Percentiles rank a stretch among this genome's conserved stretches.
These are phyloP conservation scores for Candida namnaoensis DNA, from an alignment of 805 yeast species.

Conservation along the genomic window DNA sequence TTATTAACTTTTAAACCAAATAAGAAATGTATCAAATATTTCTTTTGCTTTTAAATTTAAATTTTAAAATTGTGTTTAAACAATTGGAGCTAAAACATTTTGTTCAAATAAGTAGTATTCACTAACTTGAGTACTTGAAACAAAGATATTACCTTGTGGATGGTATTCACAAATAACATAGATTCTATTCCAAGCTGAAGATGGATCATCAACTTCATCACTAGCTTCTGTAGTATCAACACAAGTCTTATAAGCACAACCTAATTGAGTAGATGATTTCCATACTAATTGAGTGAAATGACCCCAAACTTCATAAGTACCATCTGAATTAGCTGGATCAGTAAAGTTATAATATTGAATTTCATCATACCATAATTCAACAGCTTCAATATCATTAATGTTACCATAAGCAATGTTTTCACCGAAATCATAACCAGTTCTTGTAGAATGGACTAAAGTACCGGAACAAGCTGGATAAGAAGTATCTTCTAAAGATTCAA, in stretches of 20 bases:
- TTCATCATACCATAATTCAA: slow-evolving; percentile 72
- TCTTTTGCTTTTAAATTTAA: no score
- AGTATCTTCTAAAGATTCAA: slow-evolving; percentile 28
- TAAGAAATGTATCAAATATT: no score
- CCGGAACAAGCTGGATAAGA: slow-evolving; percentile 52
- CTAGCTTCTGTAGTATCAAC: slow-evolving; percentile 7
- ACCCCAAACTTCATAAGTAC: slow-evolving; percentile 43
- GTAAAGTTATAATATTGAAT: slow-evolving; percentile 44
- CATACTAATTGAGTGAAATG: slow-evolving; percentile 77
- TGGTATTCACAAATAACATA: slow-evolving; percentile 67
- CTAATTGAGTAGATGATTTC: slow-evolving; percentile 51
- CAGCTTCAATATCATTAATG: slow-evolving; percentile 28
- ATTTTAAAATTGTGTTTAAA: slow-evolving; percentile 19
- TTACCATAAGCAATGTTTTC: slow-evolving; percentile 72
- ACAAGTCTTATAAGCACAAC: slow-evolving; percentile 54
- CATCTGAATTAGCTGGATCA: slow-evolving; percentile 30
- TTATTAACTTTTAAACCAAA: no score
- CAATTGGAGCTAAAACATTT: slow-evolving; percentile 33
- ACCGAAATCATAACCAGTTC: slow-evolving; percentile 44
- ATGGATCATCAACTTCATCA: slow-evolving; percentile 8
- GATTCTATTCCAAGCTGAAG: slow-evolving; percentile 24
- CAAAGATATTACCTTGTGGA: slow-evolving; percentile 40
- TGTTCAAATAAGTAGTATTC: slow-evolving; percentile 28
- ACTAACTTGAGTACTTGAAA: slow-evolving; percentile 15
- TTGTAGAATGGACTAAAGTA: slow-evolving; percentile 51